phyloP scores from a whole-genome alignment of 2,329 filamentous ascomycete species.

The Sodiomyces alkalinus region DNA sequence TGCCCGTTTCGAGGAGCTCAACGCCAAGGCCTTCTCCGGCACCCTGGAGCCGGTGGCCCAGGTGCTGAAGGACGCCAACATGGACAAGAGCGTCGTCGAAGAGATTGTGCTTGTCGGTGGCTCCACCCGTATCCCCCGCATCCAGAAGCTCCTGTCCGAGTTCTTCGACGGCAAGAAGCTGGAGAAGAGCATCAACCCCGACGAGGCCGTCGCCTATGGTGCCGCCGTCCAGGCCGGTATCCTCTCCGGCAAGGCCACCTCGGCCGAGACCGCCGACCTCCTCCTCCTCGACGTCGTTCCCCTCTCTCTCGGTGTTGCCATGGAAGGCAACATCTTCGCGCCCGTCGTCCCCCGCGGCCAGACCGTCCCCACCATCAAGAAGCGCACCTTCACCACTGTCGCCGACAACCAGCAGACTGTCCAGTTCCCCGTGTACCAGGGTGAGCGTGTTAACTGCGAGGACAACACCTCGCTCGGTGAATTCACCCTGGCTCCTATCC shows the following conservation, averaged over 20 bases:
- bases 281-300: constrained; percentile 93
- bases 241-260: constrained; percentile 93
- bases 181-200: constrained; percentile 99
- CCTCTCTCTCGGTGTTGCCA: constrained; percentile 93
- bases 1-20: constrained; percentile 97
- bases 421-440: constrained; percentile 88
- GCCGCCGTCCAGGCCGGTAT: constrained; percentile 98
- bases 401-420: constrained; percentile 61
- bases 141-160: constrained; percentile 98
- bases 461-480: constrained; percentile 97
- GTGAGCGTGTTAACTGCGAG: constrained; percentile 94
- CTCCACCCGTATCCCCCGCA: constrained; percentile 94
- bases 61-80: constrained; percentile 80
- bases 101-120: constrained; percentile 99
- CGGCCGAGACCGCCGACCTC: constrained; percentile 84
- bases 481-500: constrained; percentile 82
- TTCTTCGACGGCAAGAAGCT: constrained; percentile 99
- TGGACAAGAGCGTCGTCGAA: constrained; percentile 85
- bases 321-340: constrained; percentile 99
- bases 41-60: constrained; percentile 92
- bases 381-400: constrained; percentile 78
- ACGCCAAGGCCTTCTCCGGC: constrained; percentile 85
- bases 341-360: constrained; percentile 72
- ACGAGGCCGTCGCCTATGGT: constrained; percentile 98
- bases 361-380: constrained; percentile 69